Conservation (phyloP, 768 basidiomycete species). For the Peribolospora baueri region DNA sequence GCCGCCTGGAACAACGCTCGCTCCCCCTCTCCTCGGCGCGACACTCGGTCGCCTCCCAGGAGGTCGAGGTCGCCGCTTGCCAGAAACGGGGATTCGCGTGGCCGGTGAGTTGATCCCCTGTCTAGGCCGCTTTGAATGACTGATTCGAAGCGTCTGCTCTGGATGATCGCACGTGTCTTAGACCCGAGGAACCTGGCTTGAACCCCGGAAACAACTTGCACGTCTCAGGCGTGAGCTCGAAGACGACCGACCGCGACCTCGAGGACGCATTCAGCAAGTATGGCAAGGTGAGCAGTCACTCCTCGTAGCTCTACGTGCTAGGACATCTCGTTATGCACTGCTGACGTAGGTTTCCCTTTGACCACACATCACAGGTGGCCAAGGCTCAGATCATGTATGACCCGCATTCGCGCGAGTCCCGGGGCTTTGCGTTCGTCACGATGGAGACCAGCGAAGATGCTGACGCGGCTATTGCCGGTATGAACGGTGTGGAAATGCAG, state of each 20-base stretch:
- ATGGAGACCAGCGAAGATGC: slow-evolving; percentile 69
- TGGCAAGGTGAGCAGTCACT: slow-evolving; percentile 42
- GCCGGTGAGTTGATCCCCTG: too few relatives aligned
- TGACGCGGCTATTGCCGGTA: slow-evolving; percentile 60
- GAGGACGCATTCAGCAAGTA: slow-evolving; percentile 69
- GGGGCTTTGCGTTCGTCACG: slow-evolving; percentile 72
- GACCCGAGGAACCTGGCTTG: slow-evolving; percentile 9
- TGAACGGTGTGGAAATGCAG: slow-evolving; percentile 61
- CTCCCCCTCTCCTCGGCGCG: too few relatives aligned
- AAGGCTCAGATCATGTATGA: slow-evolving; percentile 43
- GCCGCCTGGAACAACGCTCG: too few relatives aligned
- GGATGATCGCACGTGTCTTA: neutral
- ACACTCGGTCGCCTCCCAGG: too few relatives aligned
- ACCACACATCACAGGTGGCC: slow-evolving; percentile 27
- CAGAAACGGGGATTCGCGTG: too few relatives aligned
- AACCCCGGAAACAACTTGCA: slow-evolving; percentile 46
- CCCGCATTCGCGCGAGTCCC: slow-evolving; percentile 43
- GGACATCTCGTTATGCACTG: neutral
- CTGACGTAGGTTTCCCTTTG: neutral
- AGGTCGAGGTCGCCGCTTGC: too few relatives aligned
- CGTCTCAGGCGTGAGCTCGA: slow-evolving; percentile 34
- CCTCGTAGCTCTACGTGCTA: neutral
- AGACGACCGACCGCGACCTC: slow-evolving; percentile 58
- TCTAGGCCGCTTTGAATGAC: too few relatives aligned
- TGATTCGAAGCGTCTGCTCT: too few relatives aligned